These are phyloP conservation scores for Cryphonectria carpinicola DNA, from an alignment of 2,329 filamentous ascomycete genomes.

Conservation along the genomic window DNA sequence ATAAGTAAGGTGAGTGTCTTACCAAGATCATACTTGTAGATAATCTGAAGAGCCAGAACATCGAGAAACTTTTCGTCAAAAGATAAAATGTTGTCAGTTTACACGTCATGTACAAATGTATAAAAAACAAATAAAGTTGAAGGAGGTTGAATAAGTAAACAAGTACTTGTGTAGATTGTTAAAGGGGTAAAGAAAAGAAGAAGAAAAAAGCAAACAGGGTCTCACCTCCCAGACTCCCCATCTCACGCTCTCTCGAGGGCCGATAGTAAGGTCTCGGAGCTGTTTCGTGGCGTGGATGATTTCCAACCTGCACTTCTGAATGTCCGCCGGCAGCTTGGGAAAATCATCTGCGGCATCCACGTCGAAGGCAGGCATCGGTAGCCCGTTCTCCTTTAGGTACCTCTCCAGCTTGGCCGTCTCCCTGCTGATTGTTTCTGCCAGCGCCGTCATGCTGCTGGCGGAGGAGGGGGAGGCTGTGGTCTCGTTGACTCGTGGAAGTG, in stretches of 20 bases:
- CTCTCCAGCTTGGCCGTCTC: constrained; percentile 55
- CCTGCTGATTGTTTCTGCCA: constrained; percentile 52
- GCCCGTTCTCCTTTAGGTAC: constrained; percentile 48
- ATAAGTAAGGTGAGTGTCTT: constrained; percentile 29
- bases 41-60: constrained; percentile 52
- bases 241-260: constrained; percentile 54
- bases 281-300: constrained; percentile 55
- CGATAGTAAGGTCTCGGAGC: constrained; percentile 51
- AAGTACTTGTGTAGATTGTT: background rate
- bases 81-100: background rate
- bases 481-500: constrained; percentile 23
- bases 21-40: constrained; percentile 57
- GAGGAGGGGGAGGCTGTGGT: constrained; percentile 36
- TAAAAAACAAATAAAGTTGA: background rate
- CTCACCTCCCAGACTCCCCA: constrained; percentile 58
- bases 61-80: constrained; percentile 49
- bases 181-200: constrained; percentile 16
- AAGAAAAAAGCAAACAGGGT: background rate
- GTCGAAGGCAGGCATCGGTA: constrained; percentile 50
- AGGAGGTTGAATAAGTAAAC: background rate
- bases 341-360: constrained; percentile 50
- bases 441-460: constrained; percentile 45
- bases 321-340: constrained; percentile 50
- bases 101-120: background rate
- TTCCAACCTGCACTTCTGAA: constrained; percentile 50